Base-by-base conservation (phyloP, 129 eudicot species). In the Artemisia argyi region DNA sequence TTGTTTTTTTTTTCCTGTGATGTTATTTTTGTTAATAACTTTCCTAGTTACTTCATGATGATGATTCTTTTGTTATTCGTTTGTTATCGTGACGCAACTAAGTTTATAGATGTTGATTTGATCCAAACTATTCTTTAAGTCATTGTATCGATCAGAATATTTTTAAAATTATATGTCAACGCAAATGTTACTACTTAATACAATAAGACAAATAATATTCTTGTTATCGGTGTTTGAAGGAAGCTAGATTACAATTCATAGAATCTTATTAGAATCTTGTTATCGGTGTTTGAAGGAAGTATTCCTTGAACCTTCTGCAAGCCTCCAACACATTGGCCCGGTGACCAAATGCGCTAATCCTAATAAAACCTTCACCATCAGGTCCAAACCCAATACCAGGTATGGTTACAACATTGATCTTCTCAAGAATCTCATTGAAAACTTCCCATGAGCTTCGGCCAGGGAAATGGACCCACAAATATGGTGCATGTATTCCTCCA, bases 311-410 rank as follows among this genome's bases (percentile, higher is more conserved):
- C 81, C 97, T 90, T 56, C 86, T 78, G 64, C 96, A 94, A 10
- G 98, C 98, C 81, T 90, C 97, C 80, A 94, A 56, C 32, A 94
- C 85, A 62, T 93, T 93, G 30, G 68, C 74, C 77, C 96, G 80
- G 74, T 94, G 88, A 22, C 97, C 97, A 82, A 90, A 94, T 13
- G 97, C 97, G 52, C 97, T 84, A 42, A 94, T 93, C 85, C 97
- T 80, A 14, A 94, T 82, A 44, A 87, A 94, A 67, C 95, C 98
- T 80, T 94, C 98, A 73, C 97, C 98, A 5, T 87, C 97, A 7
- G 98, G 98, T 69, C 98, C 97, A 42, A 94, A 94, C 44, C 93
- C 98, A 62, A 96, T 94, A 26, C 98, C 97, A 68, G 98, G 97
- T n/a, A n/a, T n/a, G n/a, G n/a, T n/a, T n/a, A n/a, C n/a, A n/a